phyloP scores from a whole-genome alignment of 371 early-diverging fungal species.

The Mortierella sp. region DNA sequence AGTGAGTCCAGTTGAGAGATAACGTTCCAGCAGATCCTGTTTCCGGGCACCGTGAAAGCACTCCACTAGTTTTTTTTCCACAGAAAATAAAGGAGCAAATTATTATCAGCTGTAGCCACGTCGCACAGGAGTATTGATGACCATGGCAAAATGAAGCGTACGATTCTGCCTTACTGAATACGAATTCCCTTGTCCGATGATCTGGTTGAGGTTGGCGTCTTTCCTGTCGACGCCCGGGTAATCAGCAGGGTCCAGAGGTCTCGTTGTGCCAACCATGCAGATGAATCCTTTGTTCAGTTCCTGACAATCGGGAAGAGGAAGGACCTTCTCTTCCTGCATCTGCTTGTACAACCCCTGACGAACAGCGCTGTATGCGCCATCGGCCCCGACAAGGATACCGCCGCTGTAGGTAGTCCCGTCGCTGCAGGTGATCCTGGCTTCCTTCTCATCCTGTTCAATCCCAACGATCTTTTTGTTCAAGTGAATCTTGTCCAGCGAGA shows the following conservation, averaged over 20 bases:
- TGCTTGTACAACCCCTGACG: conserved; percentile 32
- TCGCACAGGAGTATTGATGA: too few species aligned
- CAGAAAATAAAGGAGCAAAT: background rate
- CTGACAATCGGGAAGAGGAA: conserved; percentile 1
- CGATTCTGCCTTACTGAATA: background rate
- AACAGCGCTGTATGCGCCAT: conserved; percentile 41
- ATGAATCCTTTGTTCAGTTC: background rate
- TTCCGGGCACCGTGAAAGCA: conserved; percentile 11
- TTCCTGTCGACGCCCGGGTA: conserved; percentile 6
- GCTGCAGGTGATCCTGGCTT: conserved; percentile 15
- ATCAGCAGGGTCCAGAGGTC: background rate
- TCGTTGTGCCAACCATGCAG: conserved; percentile 15
- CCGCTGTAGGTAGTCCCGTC: conserved; percentile 25
- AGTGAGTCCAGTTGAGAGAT: background rate
- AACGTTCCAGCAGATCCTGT: conserved; percentile 17
- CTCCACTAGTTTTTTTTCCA: background rate
- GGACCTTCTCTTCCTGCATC: conserved; percentile 12
- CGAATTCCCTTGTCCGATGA: background rate
- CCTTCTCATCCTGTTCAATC: background rate
- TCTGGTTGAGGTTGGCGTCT: background rate
- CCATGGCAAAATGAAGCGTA: too few species aligned
- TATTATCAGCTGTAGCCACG: too few species aligned
- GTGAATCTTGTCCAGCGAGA: background rate
- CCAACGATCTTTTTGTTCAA: conserved; percentile 10
- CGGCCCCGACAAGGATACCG: conserved; percentile 46